These are phyloP conservation scores for Penicillium sp. DNA, from an alignment of 2,329 filamentous ascomycete species.

Conservation along the genomic window DNA sequence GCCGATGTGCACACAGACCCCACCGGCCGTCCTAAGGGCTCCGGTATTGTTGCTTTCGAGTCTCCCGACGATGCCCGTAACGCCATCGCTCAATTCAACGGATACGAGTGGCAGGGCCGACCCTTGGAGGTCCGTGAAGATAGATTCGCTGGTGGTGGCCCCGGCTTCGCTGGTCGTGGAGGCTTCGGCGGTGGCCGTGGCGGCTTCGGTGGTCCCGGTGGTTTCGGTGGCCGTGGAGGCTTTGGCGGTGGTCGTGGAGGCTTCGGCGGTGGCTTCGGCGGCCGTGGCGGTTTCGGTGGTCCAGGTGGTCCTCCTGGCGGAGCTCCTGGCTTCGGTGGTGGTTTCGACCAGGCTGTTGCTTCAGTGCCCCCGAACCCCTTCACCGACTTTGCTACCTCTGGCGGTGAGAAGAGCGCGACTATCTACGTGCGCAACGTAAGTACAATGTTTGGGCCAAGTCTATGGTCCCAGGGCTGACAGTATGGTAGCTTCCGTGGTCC, in stretches of 20 bases:
- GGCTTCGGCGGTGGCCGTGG: constrained; percentile 52
- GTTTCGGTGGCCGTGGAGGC: constrained; percentile 29
- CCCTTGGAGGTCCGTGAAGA: constrained; percentile 93
- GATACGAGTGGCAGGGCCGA: constrained; percentile 97
- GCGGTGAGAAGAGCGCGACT: constrained; percentile 75
- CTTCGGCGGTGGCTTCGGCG: constrained; percentile 54
- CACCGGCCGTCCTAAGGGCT: constrained; percentile 92
- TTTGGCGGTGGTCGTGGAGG: constrained; percentile 43
- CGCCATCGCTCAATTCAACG: constrained; percentile 96
- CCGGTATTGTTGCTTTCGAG: constrained; percentile 95
- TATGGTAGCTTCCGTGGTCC: constrained; percentile 84
- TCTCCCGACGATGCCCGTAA: constrained; percentile 91
- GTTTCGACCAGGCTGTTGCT: constrained; percentile 31
- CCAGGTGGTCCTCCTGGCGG: constrained; percentile 48
- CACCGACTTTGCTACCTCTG: constrained; percentile 86
- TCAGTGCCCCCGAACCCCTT: constrained; percentile 76
- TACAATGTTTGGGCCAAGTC: constrained; percentile 20
- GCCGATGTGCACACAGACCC: constrained; percentile 92
- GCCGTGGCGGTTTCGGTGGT: constrained; percentile 42
- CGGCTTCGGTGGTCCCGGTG: constrained; percentile 22
- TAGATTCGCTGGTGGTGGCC: constrained; percentile 74
- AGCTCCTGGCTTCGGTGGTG: constrained; percentile 25
- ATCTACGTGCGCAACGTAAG: constrained; percentile 98
- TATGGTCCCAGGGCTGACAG: constrained; percentile 21
- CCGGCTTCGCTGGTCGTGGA: constrained; percentile 54